A percentile compares a stretch with the other conserved stretches of the same genome.
These are phyloP conservation scores for Colletotrichum paranaense DNA, from an alignment of 2,329 filamentous ascomycete genomes.

Conservation along the genomic window DNA sequence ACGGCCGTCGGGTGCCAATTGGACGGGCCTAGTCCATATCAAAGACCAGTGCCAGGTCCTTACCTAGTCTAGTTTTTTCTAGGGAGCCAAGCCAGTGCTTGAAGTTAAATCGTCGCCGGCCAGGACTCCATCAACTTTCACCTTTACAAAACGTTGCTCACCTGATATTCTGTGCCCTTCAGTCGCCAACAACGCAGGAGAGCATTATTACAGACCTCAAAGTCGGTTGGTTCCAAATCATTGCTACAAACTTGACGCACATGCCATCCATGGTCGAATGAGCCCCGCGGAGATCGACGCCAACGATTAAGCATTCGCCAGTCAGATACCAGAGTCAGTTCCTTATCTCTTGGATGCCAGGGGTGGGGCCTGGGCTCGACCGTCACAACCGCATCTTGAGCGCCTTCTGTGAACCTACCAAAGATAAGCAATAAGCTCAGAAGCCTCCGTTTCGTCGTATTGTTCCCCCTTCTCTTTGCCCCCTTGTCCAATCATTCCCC, in stretches of 20 bases:
- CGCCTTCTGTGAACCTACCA: slow-evolving; percentile 25
- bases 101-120: slow-evolving; percentile 7
- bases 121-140: neutral
- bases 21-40: slow-evolving; percentile 8
- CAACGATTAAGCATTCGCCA: slow-evolving; percentile 25
- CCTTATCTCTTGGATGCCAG: slow-evolving; percentile 36
- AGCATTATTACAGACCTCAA: neutral
- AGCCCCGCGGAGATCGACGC: slow-evolving; percentile 28
- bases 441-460: slow-evolving; percentile 28
- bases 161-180: neutral
- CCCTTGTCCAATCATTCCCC: slow-evolving; percentile 18
- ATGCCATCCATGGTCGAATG: slow-evolving; percentile 7
- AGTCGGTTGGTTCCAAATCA: neutral
- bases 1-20: slow-evolving; percentile 15
- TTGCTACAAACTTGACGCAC: neutral
- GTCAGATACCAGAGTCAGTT: slow-evolving; percentile 22
- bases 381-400: slow-evolving; percentile 28
- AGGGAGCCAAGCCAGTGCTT: slow-evolving; percentile 20
- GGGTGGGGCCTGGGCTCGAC: slow-evolving; percentile 31
- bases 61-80: neutral
- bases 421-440: slow-evolving; percentile 35
- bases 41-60: neutral
- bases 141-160: neutral
- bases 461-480: neutral
- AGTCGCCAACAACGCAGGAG: neutral